Evolutionary conservation across 1,284 basidiomycete species (phyloP).

Genomic region (Cutaneotrichosporon cavernicola): DNA sequence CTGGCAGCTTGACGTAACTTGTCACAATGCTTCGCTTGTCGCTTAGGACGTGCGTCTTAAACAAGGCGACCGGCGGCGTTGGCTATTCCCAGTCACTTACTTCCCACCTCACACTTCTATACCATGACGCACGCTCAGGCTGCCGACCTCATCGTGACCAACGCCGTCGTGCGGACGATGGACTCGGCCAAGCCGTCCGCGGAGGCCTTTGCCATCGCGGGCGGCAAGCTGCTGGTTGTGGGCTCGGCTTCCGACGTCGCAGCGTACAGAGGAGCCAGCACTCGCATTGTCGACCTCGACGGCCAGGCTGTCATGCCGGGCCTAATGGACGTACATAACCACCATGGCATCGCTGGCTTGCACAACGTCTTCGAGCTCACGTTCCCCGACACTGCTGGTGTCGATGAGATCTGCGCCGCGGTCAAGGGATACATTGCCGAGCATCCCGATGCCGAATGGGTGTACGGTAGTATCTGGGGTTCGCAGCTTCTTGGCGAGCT

Average conservation of each 20-base stretch:
- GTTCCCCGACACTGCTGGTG: conserved; percentile 9
- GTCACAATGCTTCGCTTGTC: too few relatives aligned
- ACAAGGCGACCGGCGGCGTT: too few relatives aligned
- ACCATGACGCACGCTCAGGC: not conserved
- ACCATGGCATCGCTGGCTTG: conserved; percentile 4
- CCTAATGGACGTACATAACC: conserved; percentile 17
- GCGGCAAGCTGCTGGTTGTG: conserved; percentile 6
- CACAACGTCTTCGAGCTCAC: conserved; percentile 6
- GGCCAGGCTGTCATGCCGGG: conserved; percentile 10
- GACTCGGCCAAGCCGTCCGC: conserved; percentile 2
- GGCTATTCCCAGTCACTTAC: too few relatives aligned
- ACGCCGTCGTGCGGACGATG: conserved; percentile 14
- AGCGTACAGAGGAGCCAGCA: not conserved
- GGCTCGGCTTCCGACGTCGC: not conserved
- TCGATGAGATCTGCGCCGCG: conserved; percentile 10
- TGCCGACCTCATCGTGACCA: conserved; percentile 12
- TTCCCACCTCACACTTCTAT: too few relatives aligned
- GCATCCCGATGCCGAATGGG: conserved; percentile 11
- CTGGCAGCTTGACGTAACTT: too few relatives aligned
- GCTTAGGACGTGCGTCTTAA: too few relatives aligned
- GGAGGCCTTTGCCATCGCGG: conserved; percentile 4
- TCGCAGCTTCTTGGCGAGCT: conserved; percentile 7
- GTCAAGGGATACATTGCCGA: not conserved
- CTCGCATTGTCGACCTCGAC: not conserved
- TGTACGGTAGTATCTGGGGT: conserved; percentile 11